phyloP scores from a whole-genome alignment of 1,284 basidiomycete species.

The Moniliella sp. region DNA sequence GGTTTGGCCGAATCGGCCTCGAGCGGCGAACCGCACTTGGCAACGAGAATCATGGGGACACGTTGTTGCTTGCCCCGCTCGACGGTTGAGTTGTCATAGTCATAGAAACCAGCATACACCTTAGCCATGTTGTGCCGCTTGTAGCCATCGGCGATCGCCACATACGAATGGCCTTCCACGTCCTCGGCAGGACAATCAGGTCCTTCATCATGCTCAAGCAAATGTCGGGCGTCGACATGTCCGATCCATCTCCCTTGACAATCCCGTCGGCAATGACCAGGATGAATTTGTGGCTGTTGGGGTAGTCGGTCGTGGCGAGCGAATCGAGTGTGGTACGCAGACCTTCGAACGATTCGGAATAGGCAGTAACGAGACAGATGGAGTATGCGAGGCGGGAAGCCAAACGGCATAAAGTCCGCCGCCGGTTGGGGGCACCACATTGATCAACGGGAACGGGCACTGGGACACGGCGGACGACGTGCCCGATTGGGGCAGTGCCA shows the following conservation, averaged over 20 bases:
- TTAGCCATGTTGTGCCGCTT: slow-evolving; percentile 99
- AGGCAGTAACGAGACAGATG: slow-evolving; percentile 90
- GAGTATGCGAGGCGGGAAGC: slow-evolving; percentile 81
- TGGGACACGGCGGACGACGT: slow-evolving; percentile 9
- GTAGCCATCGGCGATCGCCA: slow-evolving; percentile 93
- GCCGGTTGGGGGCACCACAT: slow-evolving; percentile 82
- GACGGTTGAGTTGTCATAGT: slow-evolving; percentile 72
- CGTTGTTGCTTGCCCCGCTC: slow-evolving; percentile 87
- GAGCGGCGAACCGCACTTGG: slow-evolving; percentile 51
- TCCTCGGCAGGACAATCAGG: slow-evolving; percentile 57
- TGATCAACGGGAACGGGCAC: slow-evolving; percentile 66
- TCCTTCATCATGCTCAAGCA: slow-evolving; percentile 94
- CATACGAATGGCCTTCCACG: slow-evolving; percentile 83
- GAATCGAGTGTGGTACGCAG: slow-evolving; percentile 90
- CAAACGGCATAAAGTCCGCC: slow-evolving; percentile 76
- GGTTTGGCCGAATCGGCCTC: slow-evolving; percentile 75
- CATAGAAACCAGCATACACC: slow-evolving; percentile 91
- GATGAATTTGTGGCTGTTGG: slow-evolving; percentile 88
- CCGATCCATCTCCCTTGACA: slow-evolving; percentile 54
- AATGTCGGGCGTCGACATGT: slow-evolving; percentile 52
- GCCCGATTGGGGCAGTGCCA: too few relatives aligned
- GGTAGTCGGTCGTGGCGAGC: slow-evolving; percentile 90
- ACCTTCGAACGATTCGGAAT: slow-evolving; percentile 87
- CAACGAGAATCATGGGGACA: slow-evolving; percentile 83
- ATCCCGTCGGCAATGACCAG: slow-evolving; percentile 92